Evolutionary conservation across 768 basidiomycete genomes (phyloP).

Genomic region (Lyophyllum semitale): DNA sequence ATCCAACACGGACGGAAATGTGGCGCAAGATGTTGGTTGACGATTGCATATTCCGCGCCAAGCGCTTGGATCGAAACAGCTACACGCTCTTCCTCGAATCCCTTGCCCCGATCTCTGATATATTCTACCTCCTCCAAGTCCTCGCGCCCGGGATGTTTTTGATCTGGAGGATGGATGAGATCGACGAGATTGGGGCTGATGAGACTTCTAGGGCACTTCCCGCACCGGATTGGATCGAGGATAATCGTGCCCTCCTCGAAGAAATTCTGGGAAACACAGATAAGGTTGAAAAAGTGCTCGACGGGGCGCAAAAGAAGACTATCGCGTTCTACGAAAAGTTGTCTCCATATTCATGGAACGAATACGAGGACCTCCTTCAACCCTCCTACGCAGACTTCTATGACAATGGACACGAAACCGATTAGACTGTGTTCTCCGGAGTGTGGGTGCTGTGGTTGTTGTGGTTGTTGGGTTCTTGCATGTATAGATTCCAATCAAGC

Average conservation of each 20-base stretch:
- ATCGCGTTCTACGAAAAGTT: background rate
- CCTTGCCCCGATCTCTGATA: background rate
- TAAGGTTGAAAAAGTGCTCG: background rate
- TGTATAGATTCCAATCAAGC: background rate
- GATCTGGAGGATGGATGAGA: background rate
- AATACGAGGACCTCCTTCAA: no score
- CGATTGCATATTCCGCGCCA: background rate
- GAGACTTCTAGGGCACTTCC: background rate
- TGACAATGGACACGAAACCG: background rate
- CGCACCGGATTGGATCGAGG: background rate
- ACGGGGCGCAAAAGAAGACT: background rate
- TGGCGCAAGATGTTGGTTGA: background rate
- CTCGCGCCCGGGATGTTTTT: background rate
- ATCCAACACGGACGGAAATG: background rate
- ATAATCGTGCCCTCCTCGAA: background rate
- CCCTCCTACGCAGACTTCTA: no score
- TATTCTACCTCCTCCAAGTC: background rate
- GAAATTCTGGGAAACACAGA: background rate
- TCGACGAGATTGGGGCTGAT: background rate
- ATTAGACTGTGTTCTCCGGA: background rate
- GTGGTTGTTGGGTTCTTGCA: no score
- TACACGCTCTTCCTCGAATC: background rate
- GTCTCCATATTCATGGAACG: no score
- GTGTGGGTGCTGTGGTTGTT: background rate
- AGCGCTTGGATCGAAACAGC: background rate